Percentiles rank a stretch among this genome's conserved stretches.
phyloP scores from a whole-genome alignment of 768 basidiomycete species.

The Lactarius quietus region DNA sequence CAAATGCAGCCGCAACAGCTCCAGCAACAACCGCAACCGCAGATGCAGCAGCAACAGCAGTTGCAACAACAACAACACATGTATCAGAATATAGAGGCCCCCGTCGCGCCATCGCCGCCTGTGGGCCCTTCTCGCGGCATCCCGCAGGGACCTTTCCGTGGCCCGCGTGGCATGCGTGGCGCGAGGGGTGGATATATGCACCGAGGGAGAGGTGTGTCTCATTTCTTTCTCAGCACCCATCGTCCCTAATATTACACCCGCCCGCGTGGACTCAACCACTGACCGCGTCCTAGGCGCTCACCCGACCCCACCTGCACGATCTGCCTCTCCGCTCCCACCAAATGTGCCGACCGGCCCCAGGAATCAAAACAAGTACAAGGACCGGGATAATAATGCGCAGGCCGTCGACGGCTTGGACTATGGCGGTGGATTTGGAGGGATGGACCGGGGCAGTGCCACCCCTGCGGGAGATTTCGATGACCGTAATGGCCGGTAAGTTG shows the following conservation, averaged over 20 bases:
- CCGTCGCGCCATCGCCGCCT: constrained; percentile 45
- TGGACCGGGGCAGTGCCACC: constrained; percentile 28
- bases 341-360: constrained; percentile 85
- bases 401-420: constrained; percentile 90
- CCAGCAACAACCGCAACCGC: constrained; percentile 55
- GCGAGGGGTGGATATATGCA: constrained; percentile 39
- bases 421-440: constrained; percentile 45
- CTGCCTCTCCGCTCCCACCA: constrained; percentile 82
- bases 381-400: constrained; percentile 78
- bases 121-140: constrained; percentile 28
- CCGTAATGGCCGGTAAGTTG: constrained; percentile 24
- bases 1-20: constrained; percentile 34
- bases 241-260: not conserved
- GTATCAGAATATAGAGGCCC: constrained; percentile 61
- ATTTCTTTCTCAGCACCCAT: not conserved
- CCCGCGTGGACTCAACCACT: constrained; percentile 2
- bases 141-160: constrained; percentile 42
- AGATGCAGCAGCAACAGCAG: constrained; percentile 1
- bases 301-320: constrained; percentile 59
- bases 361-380: constrained; percentile 89
- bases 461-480: constrained; percentile 19
- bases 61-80: constrained; percentile 45
- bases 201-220: constrained; percentile 39
- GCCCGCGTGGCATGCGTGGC: constrained; percentile 45
- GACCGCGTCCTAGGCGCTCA: constrained; percentile 12